These are phyloP conservation scores for Solanum paucissectum DNA, from an alignment of 257 asterid genomes.

Conservation along the genomic window DNA sequence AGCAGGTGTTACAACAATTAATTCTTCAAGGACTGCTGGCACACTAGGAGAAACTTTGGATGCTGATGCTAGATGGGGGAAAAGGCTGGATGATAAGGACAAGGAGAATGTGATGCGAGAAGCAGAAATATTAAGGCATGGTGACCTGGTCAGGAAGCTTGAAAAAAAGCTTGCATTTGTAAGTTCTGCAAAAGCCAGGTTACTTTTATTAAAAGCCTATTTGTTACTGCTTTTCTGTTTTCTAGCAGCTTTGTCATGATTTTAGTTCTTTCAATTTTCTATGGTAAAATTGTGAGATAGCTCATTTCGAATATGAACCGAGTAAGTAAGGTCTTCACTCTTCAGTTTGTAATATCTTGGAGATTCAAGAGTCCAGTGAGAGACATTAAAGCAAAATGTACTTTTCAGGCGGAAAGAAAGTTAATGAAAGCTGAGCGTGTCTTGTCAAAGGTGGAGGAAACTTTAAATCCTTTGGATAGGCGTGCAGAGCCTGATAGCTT, in stretches of 20 bases:
- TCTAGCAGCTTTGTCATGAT: not conserved
- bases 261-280: not conserved
- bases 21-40: conserved; percentile 53
- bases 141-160: conserved; percentile 69
- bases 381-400: not conserved
- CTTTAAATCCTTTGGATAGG: conserved; percentile 53
- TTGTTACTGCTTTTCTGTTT: not conserved
- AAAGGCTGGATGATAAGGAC: conserved; percentile 40
- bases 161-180: conserved; percentile 70
- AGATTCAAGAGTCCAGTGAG: not conserved
- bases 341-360: not conserved
- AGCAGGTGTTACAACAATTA: conserved; percentile 15
- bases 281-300: not conserved
- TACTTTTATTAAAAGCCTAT: not conserved
- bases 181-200: conserved; percentile 21
- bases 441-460: conserved; percentile 73
- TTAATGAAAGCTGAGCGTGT: conserved; percentile 65
- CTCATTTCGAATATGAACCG: not conserved
- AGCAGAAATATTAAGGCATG: conserved; percentile 66
- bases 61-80: conserved; percentile 81
- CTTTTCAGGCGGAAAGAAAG: conserved; percentile 65
- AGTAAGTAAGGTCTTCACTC: not conserved
- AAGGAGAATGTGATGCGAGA: conserved; percentile 69
- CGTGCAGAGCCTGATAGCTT: conserved; percentile 57
- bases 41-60: conserved; percentile 85